Evolutionary conservation across 2,329 filamentous ascomycete species (phyloP), one percentile per base, ranked within the genome.

Genomic region (Talaromyces albobiverticillius): DNA sequence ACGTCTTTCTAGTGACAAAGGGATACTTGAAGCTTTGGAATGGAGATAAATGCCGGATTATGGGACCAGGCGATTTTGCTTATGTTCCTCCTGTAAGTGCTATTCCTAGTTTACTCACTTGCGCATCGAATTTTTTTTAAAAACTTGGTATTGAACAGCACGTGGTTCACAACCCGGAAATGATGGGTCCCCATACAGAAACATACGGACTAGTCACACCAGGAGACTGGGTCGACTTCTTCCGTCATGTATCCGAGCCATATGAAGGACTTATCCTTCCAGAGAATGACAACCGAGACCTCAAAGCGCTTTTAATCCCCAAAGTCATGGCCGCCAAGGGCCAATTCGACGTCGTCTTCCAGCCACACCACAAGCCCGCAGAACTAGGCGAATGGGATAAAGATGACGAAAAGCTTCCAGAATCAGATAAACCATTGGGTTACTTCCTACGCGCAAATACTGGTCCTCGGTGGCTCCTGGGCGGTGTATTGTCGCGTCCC

Each of bases 161-260:
- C 23, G 38, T 78, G 8, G 70, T 83, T 43, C 82, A 84, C 61
- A 81, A 82, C 59, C 81, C 81, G 4, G 76, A 82, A 53, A 69
- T 81, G 23, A 67, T 81, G 1, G 79, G 79, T 1, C 73, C 78
- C 0, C 78, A 83, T 57, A 80, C 79, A 2, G 82, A 84, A 57
- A 75, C 76, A 18, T 67, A 80, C 1, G 80, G 81, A 13, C 65
- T 84, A 3, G 78, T 84, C 25, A 78, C 79, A 0, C 81, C 81
- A 0, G 81, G 80, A 4, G 80, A 81, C 61, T 84, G 81, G 82
- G 71, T 82, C 25, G 80, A 84, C 59, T 84, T 84, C 69, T 84
- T 84, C 69, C 75, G 81, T 47, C 79, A 81, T 61, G 75, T 84
- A 7, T 75, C 75, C 25, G 81, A 84, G 63, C 70, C 77, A 0